Evolutionary conservation across 176 grass and related monocot species (phyloP).

Genomic region (Avena eriantha): DNA sequence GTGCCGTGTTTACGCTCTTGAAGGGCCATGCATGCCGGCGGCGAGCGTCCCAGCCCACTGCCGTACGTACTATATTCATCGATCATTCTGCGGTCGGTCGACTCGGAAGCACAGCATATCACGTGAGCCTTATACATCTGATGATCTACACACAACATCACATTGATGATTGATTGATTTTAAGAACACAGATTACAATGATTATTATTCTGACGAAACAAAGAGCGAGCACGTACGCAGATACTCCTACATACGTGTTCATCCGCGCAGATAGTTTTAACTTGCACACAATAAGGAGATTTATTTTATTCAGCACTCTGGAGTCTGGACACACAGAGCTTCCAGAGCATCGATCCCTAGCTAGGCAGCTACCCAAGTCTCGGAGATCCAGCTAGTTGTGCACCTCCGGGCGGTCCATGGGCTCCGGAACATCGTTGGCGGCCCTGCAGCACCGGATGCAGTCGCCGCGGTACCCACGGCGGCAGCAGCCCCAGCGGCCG

Average conservation of each 20-base stretch:
- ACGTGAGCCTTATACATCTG: not conserved
- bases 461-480: slow-evolving; percentile 44
- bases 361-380: not conserved
- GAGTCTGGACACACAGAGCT: no score
- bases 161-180: not conserved
- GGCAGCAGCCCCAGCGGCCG: slow-evolving; percentile 50
- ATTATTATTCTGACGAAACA: slow-evolving; percentile 8
- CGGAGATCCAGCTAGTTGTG: not conserved
- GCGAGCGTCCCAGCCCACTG: no score
- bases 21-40: no score
- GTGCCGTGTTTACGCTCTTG: no score
- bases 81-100: no score
- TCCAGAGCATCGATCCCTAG: not conserved
- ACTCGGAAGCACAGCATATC: no score
- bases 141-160: not conserved
- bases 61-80: no score
- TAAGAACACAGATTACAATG: not conserved
- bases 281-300: not conserved
- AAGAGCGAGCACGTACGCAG: not conserved
- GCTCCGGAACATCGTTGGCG: slow-evolving; percentile 7
- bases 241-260: not conserved
- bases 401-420: slow-evolving; percentile 4
- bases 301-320: slow-evolving; percentile 22
- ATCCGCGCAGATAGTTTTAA: not conserved
- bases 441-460: not conserved